Evolutionary conservation across 352 stramenopile genomes (phyloP).

Genomic region (Albugo laibachii): DNA sequence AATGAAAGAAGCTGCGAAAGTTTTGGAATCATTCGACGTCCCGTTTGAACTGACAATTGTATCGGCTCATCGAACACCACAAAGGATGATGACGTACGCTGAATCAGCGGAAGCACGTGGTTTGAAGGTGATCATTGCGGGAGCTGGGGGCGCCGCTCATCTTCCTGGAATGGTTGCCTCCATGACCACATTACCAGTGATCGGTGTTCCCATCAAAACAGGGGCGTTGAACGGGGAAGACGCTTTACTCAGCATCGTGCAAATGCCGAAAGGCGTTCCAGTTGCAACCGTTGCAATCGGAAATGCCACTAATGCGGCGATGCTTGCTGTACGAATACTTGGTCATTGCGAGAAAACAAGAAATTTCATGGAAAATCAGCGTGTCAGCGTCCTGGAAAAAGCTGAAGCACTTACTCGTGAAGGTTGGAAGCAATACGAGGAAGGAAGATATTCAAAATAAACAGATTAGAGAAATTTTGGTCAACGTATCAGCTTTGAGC

Average conservation of each 20-base stretch:
- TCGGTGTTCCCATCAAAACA: slow-evolving; percentile 96
- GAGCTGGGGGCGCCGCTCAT: slow-evolving; percentile 93
- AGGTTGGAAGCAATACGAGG: no score
- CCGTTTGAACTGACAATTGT: slow-evolving; percentile 96
- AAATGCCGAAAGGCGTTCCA: slow-evolving; percentile 96
- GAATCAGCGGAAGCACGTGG: slow-evolving; percentile 75
- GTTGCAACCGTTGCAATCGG: slow-evolving; percentile 97
- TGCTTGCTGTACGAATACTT: slow-evolving; percentile 94
- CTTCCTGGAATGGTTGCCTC: slow-evolving; percentile 88
- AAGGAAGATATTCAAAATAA: no score
- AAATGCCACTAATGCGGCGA: slow-evolving; percentile 93
- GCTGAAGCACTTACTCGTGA: no score
- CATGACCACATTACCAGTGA: slow-evolving; percentile 75
- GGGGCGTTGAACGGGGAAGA: slow-evolving; percentile 94
- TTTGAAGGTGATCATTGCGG: slow-evolving; percentile 87
- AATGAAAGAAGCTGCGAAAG: slow-evolving; percentile 90
- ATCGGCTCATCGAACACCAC: slow-evolving; percentile 94
- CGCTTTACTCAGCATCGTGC: slow-evolving; percentile 95
- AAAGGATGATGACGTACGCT: slow-evolving; percentile 92
- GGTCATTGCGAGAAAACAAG: slow-evolving; percentile 9
- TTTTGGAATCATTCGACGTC: slow-evolving; percentile 91
- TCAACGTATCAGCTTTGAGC: no score
- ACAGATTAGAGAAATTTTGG: no score
- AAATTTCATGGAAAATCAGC: no score
- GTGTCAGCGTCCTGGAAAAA: no score